Base-by-base conservation (phyloP, 805 yeast genomes). In the Monosporozyma siamensis region DNA sequence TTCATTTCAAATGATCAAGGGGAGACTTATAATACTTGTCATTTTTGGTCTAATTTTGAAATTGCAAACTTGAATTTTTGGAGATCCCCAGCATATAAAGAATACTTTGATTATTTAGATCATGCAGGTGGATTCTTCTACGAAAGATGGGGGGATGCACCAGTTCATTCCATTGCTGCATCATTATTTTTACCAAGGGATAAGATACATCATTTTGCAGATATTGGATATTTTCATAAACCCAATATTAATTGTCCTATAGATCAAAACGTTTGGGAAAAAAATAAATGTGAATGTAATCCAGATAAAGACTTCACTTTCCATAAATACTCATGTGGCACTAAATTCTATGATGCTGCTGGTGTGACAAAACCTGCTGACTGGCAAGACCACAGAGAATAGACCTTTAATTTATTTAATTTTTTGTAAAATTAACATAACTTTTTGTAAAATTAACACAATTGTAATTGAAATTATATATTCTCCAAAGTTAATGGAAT, bases 111-210 rank as follows among this genome's bases (percentile, higher is more conserved):
- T 22, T 67, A 73, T 54, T 70, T 84, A 47, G 92, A 86, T 56
- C 62, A 66, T 34, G 67, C 79, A 1, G 89, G 94, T 46, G 94
- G 94, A 3, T 81, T 88, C 57, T 87, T 82, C 67, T 87, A 87
- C 64, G 87, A 82, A 64, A 72, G 92, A 57, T 87, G 95, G 90
- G 95, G 95, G 46, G 95, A 86, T 63, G 95, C 94, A 15, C 95
- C 95, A 18, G 79, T 85, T 38, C 89, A 84, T 59, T 79, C 89
- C 7, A 78, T 85, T 49, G 95, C 88, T 17, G 90, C 79, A 17
- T 68, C 89, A 8, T 65, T 86, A 46, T 80, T 86, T 65, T 58
- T 83, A 55, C 75, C 79, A 34, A 75, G 70, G 54, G 75, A 73
- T 41, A 69, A 77, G 55, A 64, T 86, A 34, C 87, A 82, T 54